Evolutionary conservation across 495 filamentous ascomycete species (phyloP).

Genomic region (Aspergillus haitiensis): DNA sequence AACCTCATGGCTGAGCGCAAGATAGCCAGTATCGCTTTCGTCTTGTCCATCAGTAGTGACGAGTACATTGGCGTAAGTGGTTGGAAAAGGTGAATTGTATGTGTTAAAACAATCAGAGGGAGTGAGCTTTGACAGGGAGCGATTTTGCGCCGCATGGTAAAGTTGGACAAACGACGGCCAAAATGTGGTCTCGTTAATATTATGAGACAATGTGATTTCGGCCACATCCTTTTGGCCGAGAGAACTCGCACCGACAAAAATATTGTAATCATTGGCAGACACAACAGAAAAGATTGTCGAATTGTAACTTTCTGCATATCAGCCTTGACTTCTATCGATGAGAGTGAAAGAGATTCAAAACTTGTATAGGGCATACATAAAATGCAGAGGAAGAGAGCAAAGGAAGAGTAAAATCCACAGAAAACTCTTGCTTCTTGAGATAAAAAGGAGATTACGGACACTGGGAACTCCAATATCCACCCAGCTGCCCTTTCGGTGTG

Average conservation of each 20-base stretch:
- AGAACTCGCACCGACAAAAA: slow-evolving; percentile 1
- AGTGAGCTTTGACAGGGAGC: not conserved
- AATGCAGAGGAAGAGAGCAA: slow-evolving; percentile 9
- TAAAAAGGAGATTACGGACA: not conserved
- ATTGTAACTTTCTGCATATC: slow-evolving; percentile 6
- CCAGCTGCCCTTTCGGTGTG: slow-evolving; percentile 3
- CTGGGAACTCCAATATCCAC: slow-evolving; percentile 15
- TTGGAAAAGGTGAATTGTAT: slow-evolving; percentile 3
- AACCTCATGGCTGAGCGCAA: not conserved
- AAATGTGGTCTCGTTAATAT: not conserved
- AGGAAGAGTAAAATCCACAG: slow-evolving; percentile 4
- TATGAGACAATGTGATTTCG: not conserved
- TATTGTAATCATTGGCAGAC: slow-evolving; percentile 8
- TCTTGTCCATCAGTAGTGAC: not conserved
- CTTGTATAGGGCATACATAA: not conserved
- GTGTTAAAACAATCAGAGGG: not conserved
- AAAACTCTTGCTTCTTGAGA: not conserved
- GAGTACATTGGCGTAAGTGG: not conserved
- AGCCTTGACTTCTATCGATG: no score
- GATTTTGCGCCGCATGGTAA: not conserved
- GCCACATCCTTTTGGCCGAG: not conserved
- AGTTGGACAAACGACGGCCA: slow-evolving; percentile 1
- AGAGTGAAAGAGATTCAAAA: not conserved
- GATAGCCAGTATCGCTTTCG: not conserved
- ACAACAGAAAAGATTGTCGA: slow-evolving; percentile 6